Conservation (phyloP, 2,329 filamentous ascomycete species). For the Alternaria tenuissima region DNA sequence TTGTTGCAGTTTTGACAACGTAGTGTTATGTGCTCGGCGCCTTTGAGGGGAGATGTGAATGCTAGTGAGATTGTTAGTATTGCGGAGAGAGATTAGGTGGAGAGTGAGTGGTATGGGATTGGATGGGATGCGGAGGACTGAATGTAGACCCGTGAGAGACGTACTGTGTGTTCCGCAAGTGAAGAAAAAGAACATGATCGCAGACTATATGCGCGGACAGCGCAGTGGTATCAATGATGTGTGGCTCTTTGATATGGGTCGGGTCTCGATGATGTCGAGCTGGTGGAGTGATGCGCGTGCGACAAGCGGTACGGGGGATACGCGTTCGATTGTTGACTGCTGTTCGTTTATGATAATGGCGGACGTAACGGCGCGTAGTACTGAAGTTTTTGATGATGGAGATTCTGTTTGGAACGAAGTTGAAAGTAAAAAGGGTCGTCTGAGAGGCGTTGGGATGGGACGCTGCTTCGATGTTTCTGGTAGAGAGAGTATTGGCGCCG, state of each 20-base stretch:
- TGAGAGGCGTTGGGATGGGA: background rate
- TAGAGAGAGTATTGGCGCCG: conserved; percentile 13
- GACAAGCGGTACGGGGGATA: background rate
- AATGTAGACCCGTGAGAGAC: conserved; percentile 15
- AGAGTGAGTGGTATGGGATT: background rate
- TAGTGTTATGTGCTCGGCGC: conserved; percentile 50
- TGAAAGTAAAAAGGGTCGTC: background rate
- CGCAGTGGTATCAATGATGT: background rate
- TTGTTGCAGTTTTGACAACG: conserved; percentile 58
- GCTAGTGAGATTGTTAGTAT: conserved; percentile 40
- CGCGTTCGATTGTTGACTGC: background rate
- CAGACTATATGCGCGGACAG: background rate
- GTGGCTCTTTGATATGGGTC: background rate
- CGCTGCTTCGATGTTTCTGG: background rate
- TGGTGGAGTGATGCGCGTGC: background rate
- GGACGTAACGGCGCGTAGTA: background rate
- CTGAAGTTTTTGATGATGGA: background rate
- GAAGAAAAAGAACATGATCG: conserved; percentile 59
- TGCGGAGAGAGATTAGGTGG: too few species aligned
- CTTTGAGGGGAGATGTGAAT: conserved; percentile 56
- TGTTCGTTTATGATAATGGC: background rate
- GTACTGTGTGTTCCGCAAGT: conserved; percentile 60
- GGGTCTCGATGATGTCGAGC: background rate
- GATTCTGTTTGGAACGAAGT: background rate
- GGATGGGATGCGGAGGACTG: background rate